Conservation (phyloP, 1,284 basidiomycete species). For the Rhodotorula sp. region DNA sequence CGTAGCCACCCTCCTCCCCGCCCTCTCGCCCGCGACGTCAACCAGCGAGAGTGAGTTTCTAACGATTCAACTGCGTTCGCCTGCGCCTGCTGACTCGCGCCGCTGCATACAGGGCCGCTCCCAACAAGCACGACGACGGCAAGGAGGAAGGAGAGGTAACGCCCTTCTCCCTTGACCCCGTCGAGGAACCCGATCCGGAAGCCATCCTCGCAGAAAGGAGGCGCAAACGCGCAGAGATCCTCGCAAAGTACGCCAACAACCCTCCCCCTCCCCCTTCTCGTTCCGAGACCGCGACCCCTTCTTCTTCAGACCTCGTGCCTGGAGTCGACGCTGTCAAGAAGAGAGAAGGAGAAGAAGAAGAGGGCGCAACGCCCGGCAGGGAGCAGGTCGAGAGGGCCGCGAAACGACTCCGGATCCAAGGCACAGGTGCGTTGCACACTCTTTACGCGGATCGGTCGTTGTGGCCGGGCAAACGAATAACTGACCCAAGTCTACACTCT, state of each 20-base stretch:
- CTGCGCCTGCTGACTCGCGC: not conserved
- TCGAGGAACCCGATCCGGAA: slow-evolving; percentile 66
- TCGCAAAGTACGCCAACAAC: slow-evolving; percentile 66
- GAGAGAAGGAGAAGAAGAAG: not conserved
- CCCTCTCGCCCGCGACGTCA: not conserved
- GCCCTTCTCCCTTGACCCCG: slow-evolving; percentile 40
- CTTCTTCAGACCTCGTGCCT: not conserved
- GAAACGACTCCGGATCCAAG: slow-evolving; percentile 28
- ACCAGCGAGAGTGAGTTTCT: slow-evolving; percentile 19
- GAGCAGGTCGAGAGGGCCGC: slow-evolving; percentile 29
- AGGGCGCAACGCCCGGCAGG: slow-evolving; percentile 25
- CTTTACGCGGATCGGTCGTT: too few species aligned
- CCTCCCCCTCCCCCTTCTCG: slow-evolving; percentile 4
- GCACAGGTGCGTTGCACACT: slow-evolving; percentile 34
- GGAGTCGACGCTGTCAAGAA: not conserved
- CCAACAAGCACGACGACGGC: not conserved
- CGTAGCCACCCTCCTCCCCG: not conserved
- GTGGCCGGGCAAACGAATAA: not conserved
- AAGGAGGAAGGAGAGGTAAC: not conserved
- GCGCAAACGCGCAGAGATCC: slow-evolving; percentile 75
- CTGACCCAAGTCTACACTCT: not conserved
- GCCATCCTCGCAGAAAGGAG: slow-evolving; percentile 73
- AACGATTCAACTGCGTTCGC: too few species aligned
- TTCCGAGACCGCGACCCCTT: not conserved
- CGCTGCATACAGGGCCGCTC: not conserved